Evolutionary conservation across 106 monocot genomes (phyloP), one percentile per base, ranked within the genome.

Genomic region (Phalaenopsis aphrodite): DNA sequence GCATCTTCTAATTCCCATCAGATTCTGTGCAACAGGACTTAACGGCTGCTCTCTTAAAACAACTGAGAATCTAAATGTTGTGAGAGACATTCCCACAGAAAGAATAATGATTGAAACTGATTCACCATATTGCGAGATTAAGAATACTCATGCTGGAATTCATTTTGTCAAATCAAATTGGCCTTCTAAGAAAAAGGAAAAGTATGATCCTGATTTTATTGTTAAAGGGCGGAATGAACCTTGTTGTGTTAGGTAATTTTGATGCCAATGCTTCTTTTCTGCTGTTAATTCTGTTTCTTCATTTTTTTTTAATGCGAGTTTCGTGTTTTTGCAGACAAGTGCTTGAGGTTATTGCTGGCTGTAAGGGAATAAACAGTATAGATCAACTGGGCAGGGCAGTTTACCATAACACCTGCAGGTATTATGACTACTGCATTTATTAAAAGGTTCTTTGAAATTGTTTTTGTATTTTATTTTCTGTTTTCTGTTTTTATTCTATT

Each of bases 101-200:
- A 91, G 88, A 83, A 91, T 99, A 87, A 93, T 99, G 95, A 95
- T 99, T 85, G 99, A 99, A 77, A 99, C 99, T 48, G 99, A 95
- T 68, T 93, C 99, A 58, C 99, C 99, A 79, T 99, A 99, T 66
- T 99, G 99, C 84, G 99, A 95, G 66, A 95, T 99, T 19, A 95
- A 84, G 83, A 99, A 85, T 85, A 95, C 89, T 80, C 95, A 99
- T 90, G 99, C 99, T 77, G 99, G 95, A 45, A 79, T 89, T 75
- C 77, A 90, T 64, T 91, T 88, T 81, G 93, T 95, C 5, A 99
- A 91, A 84, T 88, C 93, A 41, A 84, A 80, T 72, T 93, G 99
- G 99, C 83, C 93, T 85, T 92, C 95, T 8, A 99, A 93, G 87
- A 95, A 95, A 82, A 99, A 99, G 77, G 99, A 99, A 67, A 99